Evolutionary conservation across 768 basidiomycete species (phyloP).

Genomic region (Phlebiopsis gigantea): DNA sequence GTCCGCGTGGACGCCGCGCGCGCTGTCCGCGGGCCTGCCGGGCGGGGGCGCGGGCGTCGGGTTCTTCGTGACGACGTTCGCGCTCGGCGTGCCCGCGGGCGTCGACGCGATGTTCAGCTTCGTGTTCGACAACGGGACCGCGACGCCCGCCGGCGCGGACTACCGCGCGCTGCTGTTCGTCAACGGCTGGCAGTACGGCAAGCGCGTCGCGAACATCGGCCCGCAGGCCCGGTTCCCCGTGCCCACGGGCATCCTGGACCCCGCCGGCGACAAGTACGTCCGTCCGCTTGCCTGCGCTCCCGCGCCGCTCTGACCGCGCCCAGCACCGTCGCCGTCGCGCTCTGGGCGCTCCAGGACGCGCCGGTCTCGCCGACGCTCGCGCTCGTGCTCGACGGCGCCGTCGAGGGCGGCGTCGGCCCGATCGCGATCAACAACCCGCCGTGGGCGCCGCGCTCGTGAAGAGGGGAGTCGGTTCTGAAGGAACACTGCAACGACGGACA

Average conservation of each 20-base stretch:
- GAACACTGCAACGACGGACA: too few species aligned
- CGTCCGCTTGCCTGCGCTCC: not conserved
- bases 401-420: conserved; percentile 62
- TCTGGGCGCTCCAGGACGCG: conserved; percentile 60
- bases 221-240: conserved; percentile 82
- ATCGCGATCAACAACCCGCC: conserved; percentile 53
- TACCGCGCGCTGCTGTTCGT: conserved; percentile 74
- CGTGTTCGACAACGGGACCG: conserved; percentile 52
- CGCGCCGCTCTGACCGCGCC: not conserved
- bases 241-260: conserved; percentile 74
- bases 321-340: conserved; percentile 43
- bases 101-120: conserved; percentile 72
- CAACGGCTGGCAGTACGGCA: conserved; percentile 91
- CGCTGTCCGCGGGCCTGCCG: conserved; percentile 56
- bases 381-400: conserved; percentile 48
- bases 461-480: too few species aligned
- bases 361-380: conserved; percentile 46
- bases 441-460: conserved; percentile 31
- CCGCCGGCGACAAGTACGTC: conserved; percentile 63
- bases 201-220: conserved; percentile 34
- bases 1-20: conserved; percentile 51
- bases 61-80: conserved; percentile 76
- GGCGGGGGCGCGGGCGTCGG: conserved; percentile 62
- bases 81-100: conserved; percentile 50
- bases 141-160: conserved; percentile 33